A percentile compares a stretch with the other conserved stretches of the same genome.
Evolutionary conservation across 139 green algal species (phyloP).

Genomic region (Chlorella sp.): DNA sequence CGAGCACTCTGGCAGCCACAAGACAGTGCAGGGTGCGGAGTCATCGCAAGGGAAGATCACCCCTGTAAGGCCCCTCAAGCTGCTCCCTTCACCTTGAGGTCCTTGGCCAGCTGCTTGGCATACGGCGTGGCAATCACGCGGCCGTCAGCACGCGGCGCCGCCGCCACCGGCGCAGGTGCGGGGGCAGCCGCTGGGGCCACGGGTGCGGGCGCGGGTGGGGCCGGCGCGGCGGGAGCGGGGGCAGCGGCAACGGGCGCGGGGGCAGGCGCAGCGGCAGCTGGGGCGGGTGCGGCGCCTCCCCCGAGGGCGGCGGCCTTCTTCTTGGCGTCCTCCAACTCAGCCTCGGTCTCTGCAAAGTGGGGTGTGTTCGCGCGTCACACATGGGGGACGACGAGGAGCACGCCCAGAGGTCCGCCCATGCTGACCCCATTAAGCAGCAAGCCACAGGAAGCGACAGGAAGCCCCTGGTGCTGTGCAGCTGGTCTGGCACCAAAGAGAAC

Average conservation of each 20-base stretch:
- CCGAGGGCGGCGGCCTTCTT: slow-evolving; percentile 58
- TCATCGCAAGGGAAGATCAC: too few species aligned
- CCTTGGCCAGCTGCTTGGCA: slow-evolving; percentile 96
- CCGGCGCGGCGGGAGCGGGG: not conserved
- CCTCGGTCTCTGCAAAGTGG: slow-evolving; percentile 91
- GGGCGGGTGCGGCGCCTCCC: slow-evolving; percentile 31
- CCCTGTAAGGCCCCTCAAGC: not conserved
- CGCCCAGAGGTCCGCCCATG: too few species aligned
- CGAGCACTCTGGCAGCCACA: too few species aligned
- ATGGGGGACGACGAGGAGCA: too few species aligned
- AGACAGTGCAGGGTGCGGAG: too few species aligned
- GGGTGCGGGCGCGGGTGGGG: slow-evolving; percentile 32
- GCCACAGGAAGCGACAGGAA: too few species aligned
- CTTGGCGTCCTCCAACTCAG: slow-evolving; percentile 90
- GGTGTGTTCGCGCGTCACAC: too few species aligned
- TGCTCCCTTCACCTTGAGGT: slow-evolving; percentile 9
- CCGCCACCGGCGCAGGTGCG: slow-evolving; percentile 40
- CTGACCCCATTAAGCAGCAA: too few species aligned
- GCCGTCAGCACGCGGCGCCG: slow-evolving; percentile 56
- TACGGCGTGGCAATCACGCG: slow-evolving; percentile 95
- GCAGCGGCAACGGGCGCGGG: slow-evolving; percentile 21
- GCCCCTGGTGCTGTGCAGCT: too few species aligned
- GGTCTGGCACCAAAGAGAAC: too few species aligned
- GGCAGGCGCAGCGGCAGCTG: slow-evolving; percentile 25
- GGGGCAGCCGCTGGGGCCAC: slow-evolving; percentile 43